phyloP scores from a whole-genome alignment of 768 basidiomycete species.

The Bullera alba region DNA sequence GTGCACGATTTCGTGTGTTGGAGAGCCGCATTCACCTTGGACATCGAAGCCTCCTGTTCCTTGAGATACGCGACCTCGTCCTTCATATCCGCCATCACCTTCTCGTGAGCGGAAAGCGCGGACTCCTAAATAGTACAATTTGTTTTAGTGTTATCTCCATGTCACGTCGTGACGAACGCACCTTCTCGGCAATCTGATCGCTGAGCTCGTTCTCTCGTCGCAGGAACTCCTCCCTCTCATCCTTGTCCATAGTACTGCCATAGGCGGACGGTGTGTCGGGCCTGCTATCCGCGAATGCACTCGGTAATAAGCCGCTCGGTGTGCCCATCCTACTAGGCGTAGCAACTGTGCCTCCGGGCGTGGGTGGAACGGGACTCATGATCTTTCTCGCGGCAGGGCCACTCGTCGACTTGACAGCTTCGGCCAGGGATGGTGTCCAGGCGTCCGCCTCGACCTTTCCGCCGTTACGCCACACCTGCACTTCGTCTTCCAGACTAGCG shows the following conservation, averaged over 20 bases:
- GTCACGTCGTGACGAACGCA: conserved; percentile 14
- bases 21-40: conserved; percentile 54
- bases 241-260: conserved; percentile 73
- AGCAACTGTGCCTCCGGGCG: conserved; percentile 60
- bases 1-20: not conserved
- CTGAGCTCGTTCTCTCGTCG: conserved; percentile 92
- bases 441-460: conserved; percentile 73
- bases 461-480: conserved; percentile 81
- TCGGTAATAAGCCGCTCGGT: conserved; percentile 60
- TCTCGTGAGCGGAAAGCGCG: conserved; percentile 68
- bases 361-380: conserved; percentile 57
- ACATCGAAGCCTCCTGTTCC: conserved; percentile 75
- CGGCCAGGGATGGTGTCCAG: conserved; percentile 54
- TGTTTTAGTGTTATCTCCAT: not conserved
- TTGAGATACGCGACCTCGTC: conserved; percentile 85
- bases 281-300: conserved; percentile 63
- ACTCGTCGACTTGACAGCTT: conserved; percentile 1
- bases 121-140: conserved; percentile 57
- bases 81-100: conserved; percentile 74
- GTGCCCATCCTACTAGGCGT: conserved; percentile 53
- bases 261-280: conserved; percentile 77
- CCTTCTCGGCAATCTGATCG: conserved; percentile 79
- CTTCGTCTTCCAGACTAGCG: conserved; percentile 73
- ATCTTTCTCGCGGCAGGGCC: conserved; percentile 49
- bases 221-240: conserved; percentile 95